These are phyloP conservation scores for Metarhizium brunneum DNA, from an alignment of 2,329 filamentous ascomycete species.

Conservation along the genomic window DNA sequence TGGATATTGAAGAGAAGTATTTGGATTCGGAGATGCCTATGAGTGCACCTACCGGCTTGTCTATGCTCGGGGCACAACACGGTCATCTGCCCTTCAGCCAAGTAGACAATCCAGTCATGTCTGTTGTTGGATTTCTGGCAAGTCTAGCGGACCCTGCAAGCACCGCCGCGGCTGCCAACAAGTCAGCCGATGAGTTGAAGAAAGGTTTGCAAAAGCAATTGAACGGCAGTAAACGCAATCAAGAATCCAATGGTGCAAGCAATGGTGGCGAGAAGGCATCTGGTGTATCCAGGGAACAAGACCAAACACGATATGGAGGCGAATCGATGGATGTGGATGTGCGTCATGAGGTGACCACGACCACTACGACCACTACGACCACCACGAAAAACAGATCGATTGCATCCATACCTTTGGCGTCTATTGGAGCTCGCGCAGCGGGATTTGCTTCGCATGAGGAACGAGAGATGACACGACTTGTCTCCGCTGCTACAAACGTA, in stretches of 20 bases:
- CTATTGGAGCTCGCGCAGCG: slow-evolving; percentile 76
- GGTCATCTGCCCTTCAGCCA: slow-evolving; percentile 85
- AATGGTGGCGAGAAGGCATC: slow-evolving; percentile 26
- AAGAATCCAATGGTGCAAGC: slow-evolving; percentile 49
- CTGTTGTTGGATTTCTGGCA: slow-evolving; percentile 88
- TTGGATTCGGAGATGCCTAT: slow-evolving; percentile 61
- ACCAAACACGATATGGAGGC: slow-evolving; percentile 25
- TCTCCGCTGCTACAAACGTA: slow-evolving; percentile 85
- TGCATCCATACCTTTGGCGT: slow-evolving; percentile 73
- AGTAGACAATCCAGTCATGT: slow-evolving; percentile 92
- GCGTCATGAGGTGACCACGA: slow-evolving; percentile 39
- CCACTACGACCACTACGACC: slow-evolving; percentile 38
- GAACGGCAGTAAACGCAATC: slow-evolving; percentile 42
- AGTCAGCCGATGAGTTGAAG: slow-evolving; percentile 79
- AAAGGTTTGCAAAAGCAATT: slow-evolving; percentile 70
- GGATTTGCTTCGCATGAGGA: slow-evolving; percentile 93
- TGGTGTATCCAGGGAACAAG: neutral
- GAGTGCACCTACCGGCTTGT: slow-evolving; percentile 46
- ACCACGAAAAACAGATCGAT: slow-evolving; percentile 40
- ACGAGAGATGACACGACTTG: slow-evolving; percentile 88
- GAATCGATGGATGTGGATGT: slow-evolving; percentile 58
- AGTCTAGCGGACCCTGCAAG: slow-evolving; percentile 83
- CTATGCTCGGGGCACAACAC: slow-evolving; percentile 60
- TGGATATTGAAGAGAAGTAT: slow-evolving; percentile 97
- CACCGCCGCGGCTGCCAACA: slow-evolving; percentile 82